phyloP scores from a whole-genome alignment of 176 grass and related monocot genomes.

The Raddia distichophylla region DNA sequence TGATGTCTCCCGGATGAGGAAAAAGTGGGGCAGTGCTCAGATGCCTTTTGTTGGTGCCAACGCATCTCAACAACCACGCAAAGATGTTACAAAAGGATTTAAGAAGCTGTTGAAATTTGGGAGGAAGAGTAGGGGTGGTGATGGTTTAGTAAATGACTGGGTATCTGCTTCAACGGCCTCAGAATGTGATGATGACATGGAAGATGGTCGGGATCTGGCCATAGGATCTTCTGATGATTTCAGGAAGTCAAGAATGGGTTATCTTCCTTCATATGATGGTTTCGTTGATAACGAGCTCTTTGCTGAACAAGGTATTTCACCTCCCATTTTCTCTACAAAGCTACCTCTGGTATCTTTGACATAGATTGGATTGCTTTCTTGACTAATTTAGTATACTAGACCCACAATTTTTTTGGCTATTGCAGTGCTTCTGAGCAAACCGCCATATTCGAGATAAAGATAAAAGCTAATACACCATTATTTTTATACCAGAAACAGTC shows the following conservation, averaged over 20 bases:
- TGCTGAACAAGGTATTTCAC: constrained; percentile 75
- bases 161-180: constrained; percentile 96
- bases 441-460: constrained; percentile 10
- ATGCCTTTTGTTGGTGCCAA: constrained; percentile 67
- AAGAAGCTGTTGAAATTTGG: constrained; percentile 98
- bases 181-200: constrained; percentile 89
- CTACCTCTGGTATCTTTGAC: constrained; percentile 31
- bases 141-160: constrained; percentile 83
- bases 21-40: constrained; percentile 94
- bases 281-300: constrained; percentile 75
- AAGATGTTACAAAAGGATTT: constrained; percentile 92
- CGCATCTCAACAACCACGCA: constrained; percentile 71
- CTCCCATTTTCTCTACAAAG: constrained; percentile 1
- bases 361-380: constrained; percentile 17
- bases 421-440: background rate
- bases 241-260: constrained; percentile 85
- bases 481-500: constrained; percentile 21
- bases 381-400: constrained; percentile 12
- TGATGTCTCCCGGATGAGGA: constrained; percentile 83
- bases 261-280: constrained; percentile 66
- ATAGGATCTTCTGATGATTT: constrained; percentile 66
- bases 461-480: background rate
- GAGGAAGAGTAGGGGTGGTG: constrained; percentile 74
- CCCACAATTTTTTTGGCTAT: background rate
- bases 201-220: constrained; percentile 67